Evolutionary conservation across 495 filamentous ascomycete genomes (phyloP).

Genomic region (Hyaloscypha bicolor): DNA sequence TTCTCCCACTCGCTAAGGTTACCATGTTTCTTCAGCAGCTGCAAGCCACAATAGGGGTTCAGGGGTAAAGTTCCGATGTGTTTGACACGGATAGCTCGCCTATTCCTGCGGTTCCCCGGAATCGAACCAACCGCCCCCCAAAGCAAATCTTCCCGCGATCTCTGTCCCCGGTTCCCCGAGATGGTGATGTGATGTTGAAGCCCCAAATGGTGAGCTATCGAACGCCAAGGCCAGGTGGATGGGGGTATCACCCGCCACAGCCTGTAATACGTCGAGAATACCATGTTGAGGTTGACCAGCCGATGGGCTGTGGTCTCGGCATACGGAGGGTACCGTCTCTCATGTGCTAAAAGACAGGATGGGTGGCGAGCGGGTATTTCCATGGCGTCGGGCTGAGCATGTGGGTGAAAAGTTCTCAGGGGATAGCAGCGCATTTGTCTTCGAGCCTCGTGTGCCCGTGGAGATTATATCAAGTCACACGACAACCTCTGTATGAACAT

Average conservation of each 20-base stretch:
- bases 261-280: not conserved
- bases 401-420: not conserved
- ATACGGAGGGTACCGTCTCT: too few species aligned
- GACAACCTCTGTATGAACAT: too few species aligned
- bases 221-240: not conserved
- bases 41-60: not conserved
- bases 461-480: not conserved
- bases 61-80: not conserved
- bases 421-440: not conserved
- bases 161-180: not conserved
- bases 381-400: not conserved
- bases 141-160: not conserved
- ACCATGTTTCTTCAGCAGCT: not conserved
- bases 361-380: too few species aligned
- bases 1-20: too few species aligned
- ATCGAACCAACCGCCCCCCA: not conserved
- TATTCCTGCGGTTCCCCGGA: not conserved
- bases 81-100: not conserved
- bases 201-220: not conserved
- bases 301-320: too few species aligned
- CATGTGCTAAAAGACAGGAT: too few species aligned
- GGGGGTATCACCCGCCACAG: not conserved
- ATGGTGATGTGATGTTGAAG: not conserved
- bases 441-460: not conserved
- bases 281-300: not conserved